Evolutionary conservation across 192 early-diverging fungal genomes (phyloP), one percentile per base, ranked within the genome.

Genomic region (Phycomyces nitens): DNA sequence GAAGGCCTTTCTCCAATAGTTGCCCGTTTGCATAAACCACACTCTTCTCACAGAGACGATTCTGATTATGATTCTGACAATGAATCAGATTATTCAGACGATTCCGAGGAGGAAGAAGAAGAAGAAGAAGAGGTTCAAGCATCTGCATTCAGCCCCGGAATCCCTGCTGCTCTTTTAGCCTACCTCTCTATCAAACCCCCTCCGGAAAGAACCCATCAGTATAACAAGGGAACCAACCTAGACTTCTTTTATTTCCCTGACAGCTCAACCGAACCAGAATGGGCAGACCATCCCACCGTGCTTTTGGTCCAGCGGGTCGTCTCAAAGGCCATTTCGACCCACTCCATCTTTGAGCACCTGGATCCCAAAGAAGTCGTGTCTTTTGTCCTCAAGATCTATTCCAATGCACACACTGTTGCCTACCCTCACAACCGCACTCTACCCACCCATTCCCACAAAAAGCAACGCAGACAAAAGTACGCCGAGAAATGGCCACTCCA

Each of bases 351-450:
- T 26, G 0, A 26, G 9, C 73, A 75, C 42, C 22, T 70, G 0
- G 51, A 66, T 20, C 15, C 53, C 0, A 20, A 49, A 1, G 47
- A 66, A n/a, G 53, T 75, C 0, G 27, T 52, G 3, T 41, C 29
- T 3, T 75, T 75, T 49, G 58, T 70, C 12, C 55, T 75, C 7
- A 75, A 75, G 39, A 75, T 75, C 8, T 75, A 75, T 15, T 65
- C 52, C 1, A 75, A 75, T 49, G 73, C 73, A 8, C 73, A 75
- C 34, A 75, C 73, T 1, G 68, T 75, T 24, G 59, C 68, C 14
- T 39, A 56, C 9, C 47, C 59, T 18, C 18, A 56, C 40, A 41
- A 29, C 16, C 68, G 73, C 18, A 61, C 60, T 39, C 10, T 43
- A 0, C 55, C 64, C 24, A 75, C 68, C 1, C 73, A 75, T 21